Base-by-base conservation (phyloP, 441 rosid genomes). In the Mallotus repandus region DNA sequence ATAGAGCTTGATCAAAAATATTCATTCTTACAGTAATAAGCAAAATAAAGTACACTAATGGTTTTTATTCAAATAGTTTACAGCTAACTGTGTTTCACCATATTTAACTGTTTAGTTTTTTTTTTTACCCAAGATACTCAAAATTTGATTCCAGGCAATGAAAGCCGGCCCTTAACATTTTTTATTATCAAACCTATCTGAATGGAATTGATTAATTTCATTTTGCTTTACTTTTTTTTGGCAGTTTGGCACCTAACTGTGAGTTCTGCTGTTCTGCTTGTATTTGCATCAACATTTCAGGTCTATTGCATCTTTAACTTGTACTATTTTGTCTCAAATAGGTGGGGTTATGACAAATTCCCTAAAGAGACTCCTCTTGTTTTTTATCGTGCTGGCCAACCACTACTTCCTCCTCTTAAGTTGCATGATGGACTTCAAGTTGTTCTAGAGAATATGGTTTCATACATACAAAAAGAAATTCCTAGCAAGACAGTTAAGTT, bases 381-480 rank as follows among this genome's bases (percentile, higher is more conserved):
- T 29, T 29, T 29, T 29, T 29, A 25, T 29, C 32, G 32, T 29
- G 32, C 32, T 29, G 32, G 32, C 32, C 32, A 29, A 29, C 32
- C 32, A 29, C 32, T 29, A 29, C 32, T 29, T 29, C 32, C 32
- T 29, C 32, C 32, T 29, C 32, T 29, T 29, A 0, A 29, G 70
- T 80, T 93, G 77, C 74, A 78, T 45, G 92, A 88, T 78, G 98
- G 99, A 18, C 84, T 89, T 78, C 86, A 87, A 82, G 77, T 85
- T 59, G 98, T 91, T 78, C 86, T 96, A 61, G 86, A 89, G 79
- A 86, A 82, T 80, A 90, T 91, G 97, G 83, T 88, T 46, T 77
- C 81, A 10, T 79, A 86, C 81, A 90, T 95, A 80, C 80, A 90
- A 59, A 86, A 76, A 69, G 80, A 87, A 70, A 63, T 91, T 66